A percentile compares a stretch with the other conserved stretches of the same genome.
Evolutionary conservation across 805 yeast genomes (phyloP).

Genomic region (Hanseniaspora nectarophila): DNA sequence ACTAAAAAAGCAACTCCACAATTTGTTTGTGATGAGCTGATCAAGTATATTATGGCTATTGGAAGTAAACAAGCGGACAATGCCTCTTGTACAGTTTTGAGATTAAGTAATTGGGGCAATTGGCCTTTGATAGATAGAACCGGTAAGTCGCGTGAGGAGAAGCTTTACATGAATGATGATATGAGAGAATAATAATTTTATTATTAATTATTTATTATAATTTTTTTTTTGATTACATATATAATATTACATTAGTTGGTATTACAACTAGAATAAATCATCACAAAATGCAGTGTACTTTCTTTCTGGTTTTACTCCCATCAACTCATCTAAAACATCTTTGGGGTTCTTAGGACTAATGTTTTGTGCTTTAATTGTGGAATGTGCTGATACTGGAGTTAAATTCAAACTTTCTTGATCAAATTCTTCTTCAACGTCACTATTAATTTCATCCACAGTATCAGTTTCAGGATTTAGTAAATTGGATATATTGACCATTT

Average conservation of each 20-base stretch:
- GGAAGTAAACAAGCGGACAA: constrained; percentile 75
- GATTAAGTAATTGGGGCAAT: constrained; percentile 83
- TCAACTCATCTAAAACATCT: neutral
- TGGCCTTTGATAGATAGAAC: constrained; percentile 83
- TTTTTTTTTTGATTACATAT: too few relatives aligned
- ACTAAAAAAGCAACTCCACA: constrained; percentile 67
- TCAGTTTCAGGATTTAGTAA: neutral
- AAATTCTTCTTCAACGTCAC: neutral
- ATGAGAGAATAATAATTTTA: constrained; percentile 12
- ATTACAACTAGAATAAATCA: neutral
- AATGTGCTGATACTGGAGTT: neutral
- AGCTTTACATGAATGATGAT: constrained; percentile 30
- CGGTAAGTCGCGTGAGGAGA: constrained; percentile 65
- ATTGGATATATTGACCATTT: neutral
- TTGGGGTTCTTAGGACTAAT: neutral
- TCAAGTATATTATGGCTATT: constrained; percentile 68
- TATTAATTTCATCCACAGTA: neutral
- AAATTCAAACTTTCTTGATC: neutral
- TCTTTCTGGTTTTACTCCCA: neutral
- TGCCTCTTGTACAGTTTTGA: constrained; percentile 77
- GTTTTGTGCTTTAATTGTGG: neutral
- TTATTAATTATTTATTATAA: too few relatives aligned
- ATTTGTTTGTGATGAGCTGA: constrained; percentile 71
- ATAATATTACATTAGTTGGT: neutral
- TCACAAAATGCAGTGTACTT: neutral